Base-by-base conservation (phyloP, 805 yeast genomes). In the Hanseniaspora taiwanica region DNA sequence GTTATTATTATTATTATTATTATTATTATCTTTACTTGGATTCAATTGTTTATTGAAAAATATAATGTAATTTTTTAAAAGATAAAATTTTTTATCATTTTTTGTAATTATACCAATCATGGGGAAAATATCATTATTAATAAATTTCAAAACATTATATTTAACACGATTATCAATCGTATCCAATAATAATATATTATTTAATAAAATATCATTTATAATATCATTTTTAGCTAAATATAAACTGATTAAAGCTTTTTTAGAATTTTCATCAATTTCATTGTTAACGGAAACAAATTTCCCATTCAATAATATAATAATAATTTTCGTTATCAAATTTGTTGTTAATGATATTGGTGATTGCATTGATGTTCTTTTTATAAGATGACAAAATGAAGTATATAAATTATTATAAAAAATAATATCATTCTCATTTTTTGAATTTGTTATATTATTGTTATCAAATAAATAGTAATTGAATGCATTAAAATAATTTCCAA, bases 381-480 rank as follows among this genome's bases (percentile, higher is more conserved):
- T 56, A 13, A 70, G 47, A 47, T 69, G 68, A 44, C 71, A 66
- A 16, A 68, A 48, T 21, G 71, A 52, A 1, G 71, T 62, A 43
- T 69, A 67, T 1, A 69, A 54, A 13, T 57, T 43, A 1, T 50
- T 36, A 12, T 33, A 27, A 18, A 25, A 21, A 25, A 25, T 7
- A 2, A 21, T 38, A 9, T n/a, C 35, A 34, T 20, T 25, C n/a
- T n/a, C n/a, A n/a, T n/a, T n/a, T n/a, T n/a, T n/a, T n/a, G n/a
- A 25, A 35, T 23, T 19, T 25, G 38, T 38, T 8, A 35, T 31
- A 17, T 36, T 16, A 19, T 33, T 18, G 2, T 35, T 16, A 31
- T 37, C 35, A 21, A 39, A 38, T 33, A 45, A 27, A 2, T 46
- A 39, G 14, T 34, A 44, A 37, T 55, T 42, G 35, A 59, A 37